These are phyloP conservation scores for Colletotrichum caudatum DNA, from an alignment of 2,329 filamentous ascomycete species.

Conservation along the genomic window DNA sequence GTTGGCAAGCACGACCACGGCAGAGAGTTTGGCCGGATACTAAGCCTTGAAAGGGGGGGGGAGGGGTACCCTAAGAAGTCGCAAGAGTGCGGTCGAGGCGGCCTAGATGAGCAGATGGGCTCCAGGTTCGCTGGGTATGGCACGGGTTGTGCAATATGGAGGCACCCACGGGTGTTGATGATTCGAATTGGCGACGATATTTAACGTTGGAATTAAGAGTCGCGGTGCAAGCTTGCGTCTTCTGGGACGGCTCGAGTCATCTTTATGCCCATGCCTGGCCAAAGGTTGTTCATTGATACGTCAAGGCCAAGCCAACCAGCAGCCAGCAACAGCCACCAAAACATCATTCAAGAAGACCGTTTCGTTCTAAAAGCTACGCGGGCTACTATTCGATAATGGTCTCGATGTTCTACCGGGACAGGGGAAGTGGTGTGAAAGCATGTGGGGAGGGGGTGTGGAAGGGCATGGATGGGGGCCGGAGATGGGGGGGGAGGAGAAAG, in stretches of 20 bases:
- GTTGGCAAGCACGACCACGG: slow-evolving; percentile 8
- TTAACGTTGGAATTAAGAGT: slow-evolving; percentile 32
- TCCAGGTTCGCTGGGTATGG: not conserved
- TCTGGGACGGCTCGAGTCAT: slow-evolving; percentile 41
- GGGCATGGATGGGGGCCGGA: slow-evolving; percentile 9
- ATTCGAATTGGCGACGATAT: slow-evolving; percentile 33
- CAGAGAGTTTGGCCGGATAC: slow-evolving; percentile 2
- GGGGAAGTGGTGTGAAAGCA: slow-evolving; percentile 13
- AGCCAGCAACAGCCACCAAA: slow-evolving; percentile 8
- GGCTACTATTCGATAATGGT: slow-evolving; percentile 6
- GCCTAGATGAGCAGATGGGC: slow-evolving; percentile 16
- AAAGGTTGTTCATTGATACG: slow-evolving; percentile 35
- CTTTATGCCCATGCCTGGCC: slow-evolving; percentile 23
- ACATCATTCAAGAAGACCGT: slow-evolving; percentile 33
- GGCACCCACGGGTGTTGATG: slow-evolving; percentile 9
- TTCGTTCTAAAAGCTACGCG: slow-evolving; percentile 36
- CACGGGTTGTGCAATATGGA: slow-evolving; percentile 26
- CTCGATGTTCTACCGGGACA: slow-evolving; percentile 26
- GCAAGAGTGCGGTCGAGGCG: slow-evolving; percentile 14
- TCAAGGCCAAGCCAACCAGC: slow-evolving; percentile 17
- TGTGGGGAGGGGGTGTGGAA: slow-evolving; percentile 19
- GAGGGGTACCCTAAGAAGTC: not conserved
- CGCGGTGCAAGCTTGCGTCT: slow-evolving; percentile 24
- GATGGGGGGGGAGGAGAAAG: not conserved
- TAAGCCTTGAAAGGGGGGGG: not conserved